Base-by-base conservation (phyloP, 345 rosid genomes). In the Eucalyptus curtisii region DNA sequence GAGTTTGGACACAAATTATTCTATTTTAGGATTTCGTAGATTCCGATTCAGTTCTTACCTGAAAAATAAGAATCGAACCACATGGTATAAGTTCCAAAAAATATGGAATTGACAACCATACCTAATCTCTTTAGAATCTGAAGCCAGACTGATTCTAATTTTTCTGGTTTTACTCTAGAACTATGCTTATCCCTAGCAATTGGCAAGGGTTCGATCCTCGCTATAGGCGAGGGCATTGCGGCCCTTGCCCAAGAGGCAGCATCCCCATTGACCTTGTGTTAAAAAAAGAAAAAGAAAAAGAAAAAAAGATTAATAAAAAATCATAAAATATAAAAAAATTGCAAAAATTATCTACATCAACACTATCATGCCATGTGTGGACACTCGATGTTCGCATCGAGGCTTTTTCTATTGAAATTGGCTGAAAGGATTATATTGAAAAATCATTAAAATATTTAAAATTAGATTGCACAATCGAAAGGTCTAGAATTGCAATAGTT, bases 371-470 rank as follows among this genome's bases (percentile, higher is more conserved):
- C 16, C 33, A 1, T 7, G 16, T 61, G 4, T n/a, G 17, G 71
- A 30, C 2, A 3, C 1, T 14, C 3, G 1, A 2, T 6, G 37
- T 64, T 17, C 3, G 3, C 10, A 64, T n/a, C 2, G 3, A 1
- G 19, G 15, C 2, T n/a, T 64, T 64, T n/a, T 6, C 19, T 14
- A 4, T 2, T 3, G 31, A 64, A n/a, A 64, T 64, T n/a, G 1
- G 4, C 0, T 2, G 7, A 16, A n/a, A 14, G 1, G 5, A 66
- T 8, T n/a, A 61, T 3, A 61, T 61, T 7, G 20, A 4, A 2
- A n/a, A 66, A 31, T 66, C 2, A 1, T 7, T 68, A 20, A 37
- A 76, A 76, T 12, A 11, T 5, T 76, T 76, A 37, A 2, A 76
- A 76, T 6, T 17, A 76, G 24, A 37, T 40, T 20, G 47, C 14